Percentiles rank a stretch among this genome's conserved stretches.
phyloP scores from a whole-genome alignment of 768 basidiomycete species.

The Tylopilus plumbeoviolaceoides region DNA sequence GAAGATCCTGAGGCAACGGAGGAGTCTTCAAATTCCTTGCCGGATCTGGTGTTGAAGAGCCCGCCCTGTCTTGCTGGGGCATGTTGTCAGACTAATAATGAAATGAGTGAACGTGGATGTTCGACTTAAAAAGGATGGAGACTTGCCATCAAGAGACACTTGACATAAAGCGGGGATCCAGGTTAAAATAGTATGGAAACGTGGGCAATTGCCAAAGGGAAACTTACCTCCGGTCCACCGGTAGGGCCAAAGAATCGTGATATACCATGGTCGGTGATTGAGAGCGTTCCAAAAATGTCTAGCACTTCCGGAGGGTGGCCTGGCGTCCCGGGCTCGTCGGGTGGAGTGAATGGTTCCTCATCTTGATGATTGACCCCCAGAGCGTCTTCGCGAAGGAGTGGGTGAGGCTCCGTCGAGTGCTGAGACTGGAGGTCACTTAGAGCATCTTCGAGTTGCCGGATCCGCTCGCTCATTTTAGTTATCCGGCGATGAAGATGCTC shows the following conservation, averaged over 20 bases:
- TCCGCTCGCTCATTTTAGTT: conserved; percentile 47
- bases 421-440: conserved; percentile 47
- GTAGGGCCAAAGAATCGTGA: conserved; percentile 66
- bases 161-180: conserved; percentile 11
- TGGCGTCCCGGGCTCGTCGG: conserved; percentile 21
- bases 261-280: conserved; percentile 55
- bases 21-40: conserved; percentile 27
- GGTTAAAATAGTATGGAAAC: conserved; percentile 11
- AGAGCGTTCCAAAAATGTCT: conserved; percentile 57
- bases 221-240: conserved; percentile 62
- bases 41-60: conserved; percentile 25
- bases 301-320: conserved; percentile 39
- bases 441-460: conserved; percentile 61
- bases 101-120: conserved; percentile 12
- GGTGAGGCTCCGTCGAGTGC: conserved; percentile 52
- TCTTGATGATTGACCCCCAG: conserved; percentile 32
- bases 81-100: conserved; percentile 24
- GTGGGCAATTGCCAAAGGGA: conserved; percentile 1
- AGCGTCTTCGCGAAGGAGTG: conserved; percentile 53
- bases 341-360: conserved; percentile 19
- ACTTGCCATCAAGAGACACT: conserved; percentile 34
- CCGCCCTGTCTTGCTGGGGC: conserved; percentile 8
- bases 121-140: background rate
- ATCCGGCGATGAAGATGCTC: conserved; percentile 62
- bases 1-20: conserved; percentile 28